A percentile compares a stretch with the other conserved stretches of the same genome.
Conservation (phyloP, 1,139 yeast genomes). For the Williopsis jadinii region DNA sequence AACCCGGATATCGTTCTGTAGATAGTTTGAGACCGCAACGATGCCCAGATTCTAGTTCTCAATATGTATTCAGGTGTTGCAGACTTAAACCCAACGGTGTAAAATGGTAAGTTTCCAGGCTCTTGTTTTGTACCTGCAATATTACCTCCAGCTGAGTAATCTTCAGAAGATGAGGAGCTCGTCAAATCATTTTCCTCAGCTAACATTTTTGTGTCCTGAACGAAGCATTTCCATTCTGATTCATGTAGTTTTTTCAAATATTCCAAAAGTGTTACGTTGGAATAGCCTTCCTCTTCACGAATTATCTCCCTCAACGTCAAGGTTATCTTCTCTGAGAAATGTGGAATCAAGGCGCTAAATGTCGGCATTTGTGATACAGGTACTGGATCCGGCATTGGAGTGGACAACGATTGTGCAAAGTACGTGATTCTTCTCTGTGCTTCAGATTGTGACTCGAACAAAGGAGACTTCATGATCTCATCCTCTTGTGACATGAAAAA, state of each 20-base stretch:
- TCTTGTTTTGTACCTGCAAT: constrained; percentile 28
- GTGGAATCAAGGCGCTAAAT: constrained; percentile 68
- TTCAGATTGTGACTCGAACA: constrained; percentile 52
- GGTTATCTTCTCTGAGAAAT: constrained; percentile 65
- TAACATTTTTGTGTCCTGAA: constrained; percentile 62
- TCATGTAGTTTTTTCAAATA: constrained; percentile 69
- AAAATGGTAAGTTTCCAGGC: constrained; percentile 62
- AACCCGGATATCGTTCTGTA: constrained; percentile 72
- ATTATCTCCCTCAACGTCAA: constrained; percentile 63
- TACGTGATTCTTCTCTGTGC: constrained; percentile 72
- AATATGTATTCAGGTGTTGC: constrained; percentile 71
- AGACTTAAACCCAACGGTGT: constrained; percentile 68
- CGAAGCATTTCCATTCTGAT: constrained; percentile 71
- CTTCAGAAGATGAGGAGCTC: constrained; percentile 27
- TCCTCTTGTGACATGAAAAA: constrained; percentile 68
- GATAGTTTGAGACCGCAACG: constrained; percentile 65
- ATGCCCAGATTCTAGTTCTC: constrained; percentile 76
- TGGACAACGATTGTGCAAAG: constrained; percentile 70
- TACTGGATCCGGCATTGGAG: constrained; percentile 65
- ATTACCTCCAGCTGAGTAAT: constrained; percentile 8
- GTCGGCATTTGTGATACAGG: constrained; percentile 75
- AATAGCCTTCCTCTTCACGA: constrained; percentile 64
- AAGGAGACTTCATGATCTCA: constrained; percentile 52
- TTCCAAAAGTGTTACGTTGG: constrained; percentile 65
- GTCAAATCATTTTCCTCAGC: constrained; percentile 44